These are phyloP conservation scores for Groenewaldozyma sp. DNA, from an alignment of 1,139 yeast species.

Conservation along the genomic window DNA sequence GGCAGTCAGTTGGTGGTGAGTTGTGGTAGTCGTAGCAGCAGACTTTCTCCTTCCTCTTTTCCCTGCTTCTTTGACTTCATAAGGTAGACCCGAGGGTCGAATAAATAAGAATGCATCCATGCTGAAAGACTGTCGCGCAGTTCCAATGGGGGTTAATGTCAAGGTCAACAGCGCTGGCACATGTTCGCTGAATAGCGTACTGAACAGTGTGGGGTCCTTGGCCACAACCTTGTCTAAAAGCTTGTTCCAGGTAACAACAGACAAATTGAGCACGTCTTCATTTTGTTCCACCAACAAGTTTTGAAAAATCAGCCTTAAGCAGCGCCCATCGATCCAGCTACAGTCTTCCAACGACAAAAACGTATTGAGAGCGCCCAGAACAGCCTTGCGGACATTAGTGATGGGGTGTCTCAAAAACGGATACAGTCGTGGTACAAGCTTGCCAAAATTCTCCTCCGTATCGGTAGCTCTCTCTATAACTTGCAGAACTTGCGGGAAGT, in stretches of 20 bases:
- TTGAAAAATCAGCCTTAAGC: conserved; percentile 72
- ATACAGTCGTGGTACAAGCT: conserved; percentile 79
- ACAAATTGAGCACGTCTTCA: conserved; percentile 54
- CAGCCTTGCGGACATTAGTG: conserved; percentile 84
- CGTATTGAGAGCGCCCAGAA: conserved; percentile 68
- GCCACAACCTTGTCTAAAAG: conserved; percentile 41
- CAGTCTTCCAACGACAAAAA: conserved; percentile 60
- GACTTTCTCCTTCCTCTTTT: conserved; percentile 8
- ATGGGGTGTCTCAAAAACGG: conserved; percentile 94
- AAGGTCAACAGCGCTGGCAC: conserved; percentile 56
- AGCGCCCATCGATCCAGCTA: conserved; percentile 68
- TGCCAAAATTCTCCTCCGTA: conserved; percentile 51
- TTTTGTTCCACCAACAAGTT: conserved; percentile 86
- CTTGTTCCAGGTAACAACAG: conserved; percentile 52
- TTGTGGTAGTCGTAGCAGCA: conserved; percentile 9
- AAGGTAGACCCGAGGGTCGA: conserved; percentile 66
- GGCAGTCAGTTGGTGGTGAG: conserved; percentile 10
- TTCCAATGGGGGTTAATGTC: conserved; percentile 89
- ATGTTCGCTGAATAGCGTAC: conserved; percentile 33
- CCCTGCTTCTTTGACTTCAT: conserved; percentile 21
- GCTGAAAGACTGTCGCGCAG: conserved; percentile 77
- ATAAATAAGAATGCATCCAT: conserved; percentile 70
- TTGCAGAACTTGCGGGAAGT: conserved; percentile 67
- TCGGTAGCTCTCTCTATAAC: conserved; percentile 50
- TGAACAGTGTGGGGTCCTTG: conserved; percentile 21